Base-by-base conservation (phyloP, 768 basidiomycete species). In the Trametes cubensis region DNA sequence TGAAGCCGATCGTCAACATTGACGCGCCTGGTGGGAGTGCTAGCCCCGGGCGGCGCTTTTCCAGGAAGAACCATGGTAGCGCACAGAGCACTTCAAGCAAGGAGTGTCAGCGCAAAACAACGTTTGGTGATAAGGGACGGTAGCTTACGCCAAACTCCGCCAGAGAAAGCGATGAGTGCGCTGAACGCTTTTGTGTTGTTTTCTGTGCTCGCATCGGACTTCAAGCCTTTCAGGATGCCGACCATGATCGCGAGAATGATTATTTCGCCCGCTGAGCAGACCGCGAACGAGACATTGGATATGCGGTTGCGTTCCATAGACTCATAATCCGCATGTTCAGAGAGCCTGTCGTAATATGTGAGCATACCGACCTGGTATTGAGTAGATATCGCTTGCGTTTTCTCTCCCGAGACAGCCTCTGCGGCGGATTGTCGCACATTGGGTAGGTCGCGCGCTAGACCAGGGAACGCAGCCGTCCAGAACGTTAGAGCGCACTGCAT, bases 381-480 rank as follows among this genome's bases (percentile, higher is more conserved):
- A 3, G 15, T 39, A 49, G 14, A 4, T 15, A 17, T 7, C 3
- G 58, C 77, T 52, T 50, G 85, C 88, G 76, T 71, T 74, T 86
- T 87, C 4, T 66, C 68, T 10, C 81, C 82, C 8, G 69, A 57
- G 44, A 74, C 72, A 2, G 75, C 77, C 50, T 80, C 72, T 4
- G 57, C 60, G 5, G 78, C 74, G 2, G 87, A 89, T 52, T 78
- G 71, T 63, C 82, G 78, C n/a, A 92, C 83, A 66, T 89, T 85
- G 0, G 87, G 85, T 26, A 90, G 79, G 70, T 91, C 83, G 10
- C 84, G 80, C 23, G 87, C 86, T 17, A 92, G 78, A 18, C 88
- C 89, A 0, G 90, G 89, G 70, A 92, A 91, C 14, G 90, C 90
- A 14, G 90, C 90, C 0, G 88, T 89, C 89, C 89, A 92, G 73